Base-by-base conservation (phyloP, 2,329 filamentous ascomycete species). In the Aureobasidium sp. region DNA sequence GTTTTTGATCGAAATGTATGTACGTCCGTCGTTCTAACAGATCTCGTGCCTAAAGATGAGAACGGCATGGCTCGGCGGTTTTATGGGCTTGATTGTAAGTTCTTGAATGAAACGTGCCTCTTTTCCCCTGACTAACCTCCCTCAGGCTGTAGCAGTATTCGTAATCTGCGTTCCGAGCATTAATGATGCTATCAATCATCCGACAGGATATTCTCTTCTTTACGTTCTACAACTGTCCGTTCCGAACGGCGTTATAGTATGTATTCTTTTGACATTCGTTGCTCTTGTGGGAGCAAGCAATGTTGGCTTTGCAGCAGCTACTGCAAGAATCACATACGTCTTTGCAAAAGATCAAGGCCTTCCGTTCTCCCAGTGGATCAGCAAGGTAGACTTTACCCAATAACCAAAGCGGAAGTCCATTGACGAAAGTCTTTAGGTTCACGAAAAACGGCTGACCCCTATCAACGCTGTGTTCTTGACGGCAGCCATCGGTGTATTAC, bases 321-420 rank as follows among this genome's bases (percentile, higher is more conserved):
- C 57, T 15, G 57, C 57, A 33, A 39, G 77, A 12, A 75, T 77
- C 69, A 68, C 73, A 5, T 79, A 70, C 58, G 74, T 74, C 0
- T 78, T 78, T 64, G 75, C 76, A 15, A 72, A 76, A 29, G 76
- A 78, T 59, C 66, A 70, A 2, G 76, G 76, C 1, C 69, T 78
- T 1, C 76, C 76, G 0, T 77, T 76, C 47, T 65, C 66, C 19
- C 47, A 27, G 19, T 58, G 57, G 61, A 63, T 63, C 2, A 35
- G 39, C 14, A 60, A 42, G 44, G 56, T 48, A 49, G 39, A 12
- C 7, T 2, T 3, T 17, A 12, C 6, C 1, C 2, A 19, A 35
- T 7, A n/a, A n/a, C 2, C 24, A 48, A 12, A n/a, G 24, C 45
- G 27, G 11, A 24, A 19, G 29, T n/a, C 4, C 8, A 33, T 31